Conservation (phyloP, 2,329 filamentous ascomycete genomes). For the Fusarium sp. region DNA sequence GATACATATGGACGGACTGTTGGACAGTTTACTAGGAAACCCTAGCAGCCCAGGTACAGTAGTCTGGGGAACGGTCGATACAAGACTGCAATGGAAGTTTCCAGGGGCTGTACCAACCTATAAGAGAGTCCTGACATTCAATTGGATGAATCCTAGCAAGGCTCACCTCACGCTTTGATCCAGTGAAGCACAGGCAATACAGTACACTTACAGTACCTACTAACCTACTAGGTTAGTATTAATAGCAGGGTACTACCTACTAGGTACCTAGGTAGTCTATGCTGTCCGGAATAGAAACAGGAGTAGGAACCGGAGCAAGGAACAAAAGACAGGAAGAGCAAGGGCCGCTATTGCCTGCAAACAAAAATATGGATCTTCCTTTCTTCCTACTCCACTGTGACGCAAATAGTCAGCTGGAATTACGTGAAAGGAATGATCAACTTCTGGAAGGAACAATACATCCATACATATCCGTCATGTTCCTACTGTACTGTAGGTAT, state of each 20-base stretch:
- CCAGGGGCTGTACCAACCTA: neutral
- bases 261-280: neutral
- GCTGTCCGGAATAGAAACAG: neutral
- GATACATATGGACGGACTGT: neutral
- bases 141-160: neutral
- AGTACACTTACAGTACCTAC: neutral
- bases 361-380: slow-evolving; percentile 19
- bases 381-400: slow-evolving; percentile 30
- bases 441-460: neutral
- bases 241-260: neutral
- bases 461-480: no score
- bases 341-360: neutral
- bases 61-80: neutral
- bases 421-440: slow-evolving; percentile 27
- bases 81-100: neutral
- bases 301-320: neutral
- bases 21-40: neutral
- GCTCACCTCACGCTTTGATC: neutral
- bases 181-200: neutral
- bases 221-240: neutral
- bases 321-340: neutral
- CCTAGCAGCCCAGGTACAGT: neutral
- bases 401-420: slow-evolving; percentile 33
- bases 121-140: neutral
- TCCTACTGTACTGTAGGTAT: neutral